phyloP scores from a whole-genome alignment of 768 basidiomycete genomes.

The Boletus reticulatus region DNA sequence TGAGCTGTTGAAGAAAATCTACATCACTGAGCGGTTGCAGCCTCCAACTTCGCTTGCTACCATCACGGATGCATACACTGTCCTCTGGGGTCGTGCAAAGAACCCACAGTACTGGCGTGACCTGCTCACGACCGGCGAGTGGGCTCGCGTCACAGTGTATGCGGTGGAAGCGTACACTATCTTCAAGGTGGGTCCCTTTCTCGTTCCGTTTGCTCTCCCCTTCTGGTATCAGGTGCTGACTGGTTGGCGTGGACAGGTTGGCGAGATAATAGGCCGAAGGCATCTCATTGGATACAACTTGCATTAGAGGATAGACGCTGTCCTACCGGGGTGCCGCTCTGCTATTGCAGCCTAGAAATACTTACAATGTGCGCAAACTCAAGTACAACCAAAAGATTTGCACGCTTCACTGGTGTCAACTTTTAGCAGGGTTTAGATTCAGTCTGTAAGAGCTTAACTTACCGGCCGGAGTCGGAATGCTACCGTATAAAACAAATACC shows the following conservation, averaged over 20 bases:
- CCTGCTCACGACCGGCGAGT: conserved; percentile 59
- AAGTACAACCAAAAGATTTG: not conserved
- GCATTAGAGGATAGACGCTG: conserved; percentile 36
- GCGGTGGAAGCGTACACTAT: conserved; percentile 87
- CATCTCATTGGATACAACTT: conserved; percentile 77
- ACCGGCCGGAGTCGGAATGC: too few relatives aligned
- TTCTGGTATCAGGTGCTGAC: not conserved
- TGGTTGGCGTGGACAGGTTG: conserved; percentile 49
- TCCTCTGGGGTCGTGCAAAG: conserved; percentile 60
- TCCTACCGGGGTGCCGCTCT: not conserved
- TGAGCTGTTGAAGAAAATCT: conserved; percentile 75
- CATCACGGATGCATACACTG: conserved; percentile 57
- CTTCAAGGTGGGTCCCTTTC: conserved; percentile 60
- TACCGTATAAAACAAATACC: too few relatives aligned
- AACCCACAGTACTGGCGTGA: conserved; percentile 61
- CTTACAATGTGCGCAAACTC: conserved; percentile 3
- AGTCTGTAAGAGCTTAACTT: too few relatives aligned
- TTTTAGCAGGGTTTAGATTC: too few relatives aligned
- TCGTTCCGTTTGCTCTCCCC: not conserved
- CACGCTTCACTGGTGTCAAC: not conserved
- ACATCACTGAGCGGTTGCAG: conserved; percentile 56
- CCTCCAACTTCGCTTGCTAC: conserved; percentile 61
- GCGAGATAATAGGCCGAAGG: conserved; percentile 84
- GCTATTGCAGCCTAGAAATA: conserved; percentile 11
- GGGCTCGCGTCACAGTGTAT: conserved; percentile 67